Base-by-base conservation (phyloP, 2,329 filamentous ascomycete species). In the Thermoascus crustaceus region DNA sequence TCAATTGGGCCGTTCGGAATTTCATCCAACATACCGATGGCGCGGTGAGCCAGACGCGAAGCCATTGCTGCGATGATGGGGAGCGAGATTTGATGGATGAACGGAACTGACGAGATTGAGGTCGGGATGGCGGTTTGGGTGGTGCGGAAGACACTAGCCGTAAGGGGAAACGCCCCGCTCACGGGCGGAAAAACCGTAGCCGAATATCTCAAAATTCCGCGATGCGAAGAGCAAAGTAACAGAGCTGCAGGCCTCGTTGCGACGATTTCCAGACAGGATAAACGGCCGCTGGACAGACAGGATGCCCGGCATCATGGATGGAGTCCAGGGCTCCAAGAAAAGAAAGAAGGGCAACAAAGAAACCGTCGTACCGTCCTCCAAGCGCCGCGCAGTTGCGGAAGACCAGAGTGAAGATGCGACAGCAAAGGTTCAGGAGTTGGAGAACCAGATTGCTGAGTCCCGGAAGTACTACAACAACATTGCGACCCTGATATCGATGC, bases 1-100 rank as follows among this genome's bases (percentile, higher is more conserved):
- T 42, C 44, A 32, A 45, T 41, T 33, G 26, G 23, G 32, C 32
- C 25, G 40, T 32, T 30, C 43, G 42, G 37, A 46, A 39, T 52
- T 57, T 43, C 58, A 30, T 39, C 41, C 32, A 50, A 80, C 86
- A 68, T 80, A 96, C 89, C 85, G 72, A 89, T 73, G 72, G 87
- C 86, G 77, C 80, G 88, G 78, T 85, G 87, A 78, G 82, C 86
- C 74, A 96, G 78, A 76, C 88, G 86, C 71, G 86, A 94, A 76
- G 89, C 89, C 89, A 96, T 96, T 83, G 74, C 84, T 67, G 76
- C 67, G 66, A 71, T 73, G 66, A 68, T 61, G 69, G 65, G 68
- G 66, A 68, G 69, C 71, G 67, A 61, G 64, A 46, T 29, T 31
- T 52, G 53, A 51, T 57, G 55, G 55, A 46, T 53, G 53, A 55